phyloP scores from a whole-genome alignment of 2,329 filamentous ascomycete genomes.

The Alternaria longipes region DNA sequence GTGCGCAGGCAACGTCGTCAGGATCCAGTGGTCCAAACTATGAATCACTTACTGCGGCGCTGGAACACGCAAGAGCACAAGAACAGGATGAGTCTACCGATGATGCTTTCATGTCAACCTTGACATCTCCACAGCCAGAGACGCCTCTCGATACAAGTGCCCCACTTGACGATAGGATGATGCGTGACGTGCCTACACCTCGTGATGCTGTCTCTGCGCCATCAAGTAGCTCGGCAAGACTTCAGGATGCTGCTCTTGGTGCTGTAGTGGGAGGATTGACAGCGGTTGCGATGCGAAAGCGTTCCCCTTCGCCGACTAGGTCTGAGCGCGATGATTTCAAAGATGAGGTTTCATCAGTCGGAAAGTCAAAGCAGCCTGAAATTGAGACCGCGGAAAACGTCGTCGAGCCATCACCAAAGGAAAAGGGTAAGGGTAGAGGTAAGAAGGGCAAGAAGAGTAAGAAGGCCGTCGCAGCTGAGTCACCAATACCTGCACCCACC shows the following conservation, averaged over 20 bases:
- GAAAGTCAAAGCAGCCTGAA: slow-evolving; percentile 16
- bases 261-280: slow-evolving; percentile 38
- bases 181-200: slow-evolving; percentile 22
- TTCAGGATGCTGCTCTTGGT: slow-evolving; percentile 43
- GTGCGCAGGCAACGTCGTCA: slow-evolving; percentile 8
- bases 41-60: slow-evolving; percentile 36
- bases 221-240: slow-evolving; percentile 31
- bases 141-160: slow-evolving; percentile 37
- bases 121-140: slow-evolving; percentile 18
- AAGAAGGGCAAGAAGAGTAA: slow-evolving; percentile 44
- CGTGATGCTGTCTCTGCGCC: slow-evolving; percentile 28
- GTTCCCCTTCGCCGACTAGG: slow-evolving; percentile 26
- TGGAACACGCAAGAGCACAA: slow-evolving; percentile 28
- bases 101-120: slow-evolving; percentile 15
- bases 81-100: slow-evolving; percentile 23
- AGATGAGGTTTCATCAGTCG: slow-evolving; percentile 14
- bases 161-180: slow-evolving; percentile 36
- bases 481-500: slow-evolving; percentile 3
- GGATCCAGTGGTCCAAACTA: slow-evolving; percentile 24
- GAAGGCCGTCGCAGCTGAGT: slow-evolving; percentile 29
- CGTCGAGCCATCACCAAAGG: slow-evolving; percentile 25
- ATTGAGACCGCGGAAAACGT: slow-evolving; percentile 14
- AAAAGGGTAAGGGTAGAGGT: slow-evolving; percentile 36
- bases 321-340: slow-evolving; percentile 27
- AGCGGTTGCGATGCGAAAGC: slow-evolving; percentile 27